Evolutionary conservation across 2,329 filamentous ascomycete genomes (phyloP).

Genomic region (Apiospora sp.): DNA sequence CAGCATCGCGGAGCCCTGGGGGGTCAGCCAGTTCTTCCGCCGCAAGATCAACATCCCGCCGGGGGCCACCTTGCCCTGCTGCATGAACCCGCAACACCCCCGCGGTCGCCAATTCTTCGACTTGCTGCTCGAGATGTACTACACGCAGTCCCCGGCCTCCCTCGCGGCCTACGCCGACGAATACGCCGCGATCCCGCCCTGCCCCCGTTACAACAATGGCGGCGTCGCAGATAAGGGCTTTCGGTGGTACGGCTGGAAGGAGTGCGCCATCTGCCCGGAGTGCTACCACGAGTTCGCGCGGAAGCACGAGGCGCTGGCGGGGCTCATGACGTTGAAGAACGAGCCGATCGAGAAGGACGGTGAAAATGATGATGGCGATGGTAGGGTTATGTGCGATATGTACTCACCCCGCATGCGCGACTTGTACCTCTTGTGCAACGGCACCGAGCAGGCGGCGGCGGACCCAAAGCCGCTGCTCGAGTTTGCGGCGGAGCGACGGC

Average conservation of each 20-base stretch:
- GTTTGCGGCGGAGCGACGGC: conserved; percentile 37
- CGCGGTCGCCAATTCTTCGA: conserved; percentile 37
- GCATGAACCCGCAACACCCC: conserved; percentile 44
- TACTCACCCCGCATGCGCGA: conserved; percentile 48
- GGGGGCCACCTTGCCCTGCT: conserved; percentile 40
- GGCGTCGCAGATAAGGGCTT: conserved; percentile 28
- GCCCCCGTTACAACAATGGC: conserved; percentile 36
- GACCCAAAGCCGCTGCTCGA: conserved; percentile 37
- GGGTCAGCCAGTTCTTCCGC: conserved; percentile 42
- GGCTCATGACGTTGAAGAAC: conserved; percentile 41
- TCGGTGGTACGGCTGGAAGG: conserved; percentile 48
- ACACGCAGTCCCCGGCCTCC: conserved; percentile 35
- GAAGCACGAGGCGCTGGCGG: conserved; percentile 38
- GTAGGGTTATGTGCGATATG: conserved; percentile 45
- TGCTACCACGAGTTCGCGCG: conserved; percentile 46
- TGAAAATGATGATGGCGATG: conserved; percentile 23
- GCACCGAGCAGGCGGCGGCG: conserved; percentile 21
- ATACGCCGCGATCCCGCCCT: conserved; percentile 42
- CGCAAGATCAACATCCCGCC: conserved; percentile 32
- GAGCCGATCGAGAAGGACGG: conserved; percentile 28
- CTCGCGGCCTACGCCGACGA: conserved; percentile 41
- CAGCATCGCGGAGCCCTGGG: conserved; percentile 42
- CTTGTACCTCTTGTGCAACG: conserved; percentile 41
- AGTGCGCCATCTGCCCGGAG: conserved; percentile 46
- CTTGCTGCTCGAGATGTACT: conserved; percentile 40